Evolutionary conservation across 768 basidiomycete genomes (phyloP).

Genomic region (Russula sp.): DNA sequence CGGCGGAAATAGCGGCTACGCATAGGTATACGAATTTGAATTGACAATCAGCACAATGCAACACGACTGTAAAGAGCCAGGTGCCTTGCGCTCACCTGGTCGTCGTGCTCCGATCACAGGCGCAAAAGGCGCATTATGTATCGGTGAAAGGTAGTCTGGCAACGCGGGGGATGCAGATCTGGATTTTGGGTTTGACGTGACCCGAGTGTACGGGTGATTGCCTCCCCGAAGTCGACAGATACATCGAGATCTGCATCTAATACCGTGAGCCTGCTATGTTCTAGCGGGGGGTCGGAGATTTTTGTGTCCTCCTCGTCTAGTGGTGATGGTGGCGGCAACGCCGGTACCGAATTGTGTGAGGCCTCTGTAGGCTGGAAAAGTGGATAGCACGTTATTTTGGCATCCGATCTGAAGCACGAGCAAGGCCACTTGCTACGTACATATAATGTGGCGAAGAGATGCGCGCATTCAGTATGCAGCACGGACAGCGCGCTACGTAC

Average conservation of each 20-base stretch:
- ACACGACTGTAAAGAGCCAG: no score
- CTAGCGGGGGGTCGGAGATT: background rate
- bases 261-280: background rate
- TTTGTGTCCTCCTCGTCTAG: background rate
- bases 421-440: conserved; percentile 6
- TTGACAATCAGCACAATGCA: background rate
- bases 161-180: background rate
- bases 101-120: background rate
- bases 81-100: conserved; percentile 7
- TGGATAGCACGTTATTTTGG: background rate
- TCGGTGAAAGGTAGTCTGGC: background rate
- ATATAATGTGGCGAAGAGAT: conserved; percentile 10
- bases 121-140: background rate
- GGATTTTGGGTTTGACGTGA: background rate
- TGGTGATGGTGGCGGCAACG: conserved; percentile 2
- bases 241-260: conserved; percentile 13
- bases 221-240: conserved; percentile 20
- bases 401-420: background rate
- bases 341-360: background rate
- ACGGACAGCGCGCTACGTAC: conserved; percentile 6
- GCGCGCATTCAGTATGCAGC: conserved; percentile 15
- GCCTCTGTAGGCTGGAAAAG: conserved; percentile 7
- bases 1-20: background rate
- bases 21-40: no score
- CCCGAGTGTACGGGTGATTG: conserved; percentile 1